Conservation (phyloP, 1,284 basidiomycete species). For the Flammula alnicola region DNA sequence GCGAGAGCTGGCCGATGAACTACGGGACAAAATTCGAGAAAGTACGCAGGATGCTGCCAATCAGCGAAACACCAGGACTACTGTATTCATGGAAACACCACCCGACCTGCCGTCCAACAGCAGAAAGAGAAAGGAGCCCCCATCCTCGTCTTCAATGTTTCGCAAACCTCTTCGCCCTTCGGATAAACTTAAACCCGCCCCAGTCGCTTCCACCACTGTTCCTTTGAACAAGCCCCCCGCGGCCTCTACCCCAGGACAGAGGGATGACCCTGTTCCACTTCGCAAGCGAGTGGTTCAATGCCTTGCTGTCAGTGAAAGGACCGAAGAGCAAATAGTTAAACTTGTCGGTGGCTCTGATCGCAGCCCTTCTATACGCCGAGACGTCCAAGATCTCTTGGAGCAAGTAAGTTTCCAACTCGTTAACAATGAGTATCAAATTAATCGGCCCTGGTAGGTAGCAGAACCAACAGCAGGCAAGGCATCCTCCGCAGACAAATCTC, state of each 20-base stretch:
- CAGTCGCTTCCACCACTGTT: constrained; percentile 24
- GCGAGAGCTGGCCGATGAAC: constrained; percentile 55
- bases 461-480: constrained; percentile 43
- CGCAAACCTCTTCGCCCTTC: constrained; percentile 39
- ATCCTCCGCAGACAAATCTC: constrained; percentile 38
- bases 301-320: constrained; percentile 52
- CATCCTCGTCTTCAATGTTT: constrained; percentile 33
- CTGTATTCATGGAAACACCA: constrained; percentile 54
- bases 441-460: constrained; percentile 46
- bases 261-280: constrained; percentile 33
- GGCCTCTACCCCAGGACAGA: constrained; percentile 31
- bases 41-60: constrained; percentile 59
- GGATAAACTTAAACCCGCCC: constrained; percentile 30
- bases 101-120: constrained; percentile 34
- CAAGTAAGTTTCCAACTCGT: constrained; percentile 43
- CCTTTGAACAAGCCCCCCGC: constrained; percentile 18
- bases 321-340: constrained; percentile 48
- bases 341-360: constrained; percentile 44
- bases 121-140: constrained; percentile 41
- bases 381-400: constrained; percentile 49
- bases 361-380: constrained; percentile 37
- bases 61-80: constrained; percentile 56
- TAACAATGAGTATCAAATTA: background rate
- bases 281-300: constrained; percentile 58
- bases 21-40: constrained; percentile 59